Percentiles rank a stretch among this genome's conserved stretches.
Evolutionary conservation across 2,329 filamentous ascomycete species (phyloP).

Genomic region (Penicillium sp.): DNA sequence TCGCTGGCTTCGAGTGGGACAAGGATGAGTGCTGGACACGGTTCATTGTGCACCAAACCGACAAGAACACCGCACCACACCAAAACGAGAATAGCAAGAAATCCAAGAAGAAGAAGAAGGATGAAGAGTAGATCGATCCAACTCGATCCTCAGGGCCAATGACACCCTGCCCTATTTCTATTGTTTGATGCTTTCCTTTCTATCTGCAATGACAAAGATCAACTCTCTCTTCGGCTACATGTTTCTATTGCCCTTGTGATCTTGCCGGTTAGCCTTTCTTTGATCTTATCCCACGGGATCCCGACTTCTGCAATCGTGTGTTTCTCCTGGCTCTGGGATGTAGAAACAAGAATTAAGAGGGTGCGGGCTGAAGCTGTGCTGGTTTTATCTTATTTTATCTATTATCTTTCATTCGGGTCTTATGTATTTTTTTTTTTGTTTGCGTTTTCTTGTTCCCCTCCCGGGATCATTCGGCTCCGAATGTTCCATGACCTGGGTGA

Average conservation of each 20-base stretch:
- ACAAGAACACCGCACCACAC: constrained; percentile 56
- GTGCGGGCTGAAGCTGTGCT: constrained; percentile 14
- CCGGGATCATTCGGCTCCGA: constrained; percentile 1
- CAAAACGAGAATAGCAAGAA: constrained; percentile 48
- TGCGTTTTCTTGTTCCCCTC: constrained; percentile 4
- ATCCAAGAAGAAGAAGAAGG: constrained; percentile 63
- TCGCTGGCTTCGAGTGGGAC: constrained; percentile 96
- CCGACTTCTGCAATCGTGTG: constrained; percentile 12
- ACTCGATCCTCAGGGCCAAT: not conserved
- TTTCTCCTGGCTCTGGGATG: constrained; percentile 17
- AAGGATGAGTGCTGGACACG: constrained; percentile 87
- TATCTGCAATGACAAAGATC: constrained; percentile 13
- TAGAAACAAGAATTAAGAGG: constrained; percentile 30
- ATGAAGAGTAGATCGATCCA: constrained; percentile 32
- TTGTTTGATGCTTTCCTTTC: not conserved
- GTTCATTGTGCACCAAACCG: constrained; percentile 82
- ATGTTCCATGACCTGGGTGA: constrained; percentile 5
- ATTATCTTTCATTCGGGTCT: not conserved
- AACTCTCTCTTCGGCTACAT: constrained; percentile 11
- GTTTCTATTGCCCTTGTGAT: constrained; percentile 1
- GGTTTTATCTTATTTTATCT: not conserved
- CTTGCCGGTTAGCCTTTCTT: not conserved
- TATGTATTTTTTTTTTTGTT: constrained; percentile 15
- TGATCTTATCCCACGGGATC: not conserved
- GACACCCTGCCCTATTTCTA: not conserved